phyloP scores from a whole-genome alignment of 176 grass and related monocot genomes.

The Calamus simplicifolius region DNA sequence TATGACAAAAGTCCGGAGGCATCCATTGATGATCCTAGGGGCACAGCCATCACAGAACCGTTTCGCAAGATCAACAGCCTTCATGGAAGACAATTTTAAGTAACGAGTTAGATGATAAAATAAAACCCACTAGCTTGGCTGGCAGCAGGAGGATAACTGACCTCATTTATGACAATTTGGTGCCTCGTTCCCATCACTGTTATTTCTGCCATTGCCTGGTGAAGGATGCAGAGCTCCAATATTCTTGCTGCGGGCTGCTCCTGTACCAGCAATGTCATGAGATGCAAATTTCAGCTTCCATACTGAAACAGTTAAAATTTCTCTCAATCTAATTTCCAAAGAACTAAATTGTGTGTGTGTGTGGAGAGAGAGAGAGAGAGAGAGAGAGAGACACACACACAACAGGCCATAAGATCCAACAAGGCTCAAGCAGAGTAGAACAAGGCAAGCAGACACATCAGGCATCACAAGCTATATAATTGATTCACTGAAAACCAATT shows the following conservation, averaged over 20 bases:
- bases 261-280: constrained; percentile 17
- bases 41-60: constrained; percentile 85
- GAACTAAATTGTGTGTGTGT: neutral
- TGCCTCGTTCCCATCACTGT: constrained; percentile 71
- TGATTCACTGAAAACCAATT: too few relatives aligned
- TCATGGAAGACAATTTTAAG: neutral
- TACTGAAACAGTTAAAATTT: too few relatives aligned
- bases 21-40: constrained; percentile 86
- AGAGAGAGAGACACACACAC: too few relatives aligned
- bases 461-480: too few relatives aligned
- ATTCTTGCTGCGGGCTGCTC: constrained; percentile 81
- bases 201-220: constrained; percentile 98
- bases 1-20: constrained; percentile 79
- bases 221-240: constrained; percentile 89
- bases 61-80: constrained; percentile 95
- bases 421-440: too few relatives aligned
- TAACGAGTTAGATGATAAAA: neutral
- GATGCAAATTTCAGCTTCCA: too few relatives aligned
- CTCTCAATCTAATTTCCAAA: too few relatives aligned
- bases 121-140: neutral
- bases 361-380: too few relatives aligned
- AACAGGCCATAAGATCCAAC: too few relatives aligned
- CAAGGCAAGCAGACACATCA: too few relatives aligned
- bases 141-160: constrained; percentile 7
- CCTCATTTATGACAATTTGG: constrained; percentile 94